phyloP scores from a whole-genome alignment of 768 basidiomycete genomes.

The Lanmaoa pseudosensibilis region DNA sequence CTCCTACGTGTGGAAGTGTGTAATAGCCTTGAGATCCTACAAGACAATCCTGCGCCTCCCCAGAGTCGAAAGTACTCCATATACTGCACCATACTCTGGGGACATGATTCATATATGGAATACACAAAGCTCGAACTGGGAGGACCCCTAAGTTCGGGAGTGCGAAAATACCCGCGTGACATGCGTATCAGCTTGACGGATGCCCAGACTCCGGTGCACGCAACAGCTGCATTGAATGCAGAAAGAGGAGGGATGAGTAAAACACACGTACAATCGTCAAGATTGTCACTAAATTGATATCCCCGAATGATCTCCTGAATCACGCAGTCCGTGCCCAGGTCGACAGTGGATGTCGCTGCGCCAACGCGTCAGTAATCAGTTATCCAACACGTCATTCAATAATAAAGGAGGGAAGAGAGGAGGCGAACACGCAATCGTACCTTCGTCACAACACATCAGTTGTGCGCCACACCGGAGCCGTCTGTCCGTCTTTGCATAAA shows the following conservation, averaged over 20 bases:
- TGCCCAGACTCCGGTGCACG: background rate
- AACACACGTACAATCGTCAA: slow-evolving; percentile 70
- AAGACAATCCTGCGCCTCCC: slow-evolving; percentile 15
- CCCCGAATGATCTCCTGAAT: slow-evolving; percentile 88
- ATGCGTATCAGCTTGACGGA: slow-evolving; percentile 9
- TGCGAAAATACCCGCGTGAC: slow-evolving; percentile 13
- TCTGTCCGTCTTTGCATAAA: too few relatives aligned
- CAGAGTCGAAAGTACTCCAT: slow-evolving; percentile 12
- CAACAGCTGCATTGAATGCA: background rate
- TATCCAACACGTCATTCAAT: background rate
- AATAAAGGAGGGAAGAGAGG: too few relatives aligned
- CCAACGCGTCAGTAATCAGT: too few relatives aligned
- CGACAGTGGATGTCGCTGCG: slow-evolving; percentile 83
- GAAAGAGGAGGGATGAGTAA: background rate
- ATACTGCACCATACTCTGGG: slow-evolving; percentile 16
- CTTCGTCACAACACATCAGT: too few relatives aligned
- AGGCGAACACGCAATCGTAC: too few relatives aligned
- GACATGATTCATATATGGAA: slow-evolving; percentile 22
- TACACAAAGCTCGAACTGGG: slow-evolving; percentile 15
- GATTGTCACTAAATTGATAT: slow-evolving; percentile 79
- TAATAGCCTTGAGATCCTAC: slow-evolving; percentile 41
- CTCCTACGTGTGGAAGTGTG: slow-evolving; percentile 11
- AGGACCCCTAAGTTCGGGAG: slow-evolving; percentile 19
- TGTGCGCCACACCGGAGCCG: too few relatives aligned
- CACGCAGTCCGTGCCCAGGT: slow-evolving; percentile 84